Percentiles rank a stretch among this genome's conserved stretches.
phyloP scores from a whole-genome alignment of 1,284 basidiomycete genomes.

The Trichosporon sp. region DNA sequence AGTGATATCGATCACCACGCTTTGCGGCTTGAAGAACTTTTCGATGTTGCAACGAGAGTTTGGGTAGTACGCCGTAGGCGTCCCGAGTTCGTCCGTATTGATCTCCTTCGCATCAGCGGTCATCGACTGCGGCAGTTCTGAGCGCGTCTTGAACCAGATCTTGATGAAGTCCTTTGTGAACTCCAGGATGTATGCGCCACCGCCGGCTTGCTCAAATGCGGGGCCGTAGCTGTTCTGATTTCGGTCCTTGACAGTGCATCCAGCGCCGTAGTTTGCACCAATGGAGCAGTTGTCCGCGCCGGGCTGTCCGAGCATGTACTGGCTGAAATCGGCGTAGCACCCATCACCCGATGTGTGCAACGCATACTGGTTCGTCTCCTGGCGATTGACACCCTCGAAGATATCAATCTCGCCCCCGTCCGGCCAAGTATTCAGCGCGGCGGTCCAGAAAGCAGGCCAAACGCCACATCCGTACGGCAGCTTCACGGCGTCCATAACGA shows the following conservation, averaged over 20 bases:
- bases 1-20: slow-evolving; percentile 69
- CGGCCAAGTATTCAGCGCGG: slow-evolving; percentile 37
- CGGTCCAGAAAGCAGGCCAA: slow-evolving; percentile 35
- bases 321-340: slow-evolving; percentile 12
- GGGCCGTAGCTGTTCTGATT: slow-evolving; percentile 58
- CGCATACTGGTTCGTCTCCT: slow-evolving; percentile 40
- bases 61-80: slow-evolving; percentile 64
- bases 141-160: slow-evolving; percentile 69
- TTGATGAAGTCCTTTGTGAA: slow-evolving; percentile 54
- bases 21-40: slow-evolving; percentile 59
- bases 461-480: slow-evolving; percentile 52
- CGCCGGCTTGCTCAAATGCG: slow-evolving; percentile 59
- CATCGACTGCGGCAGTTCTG: slow-evolving; percentile 56
- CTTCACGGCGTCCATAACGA: slow-evolving; percentile 61
- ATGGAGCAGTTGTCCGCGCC: slow-evolving; percentile 34
- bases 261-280: slow-evolving; percentile 51
- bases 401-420: slow-evolving; percentile 43
- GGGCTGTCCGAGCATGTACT: slow-evolving; percentile 9
- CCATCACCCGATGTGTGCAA: slow-evolving; percentile 28
- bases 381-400: slow-evolving; percentile 36
- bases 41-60: slow-evolving; percentile 57
- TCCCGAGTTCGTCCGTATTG: slow-evolving; percentile 61
- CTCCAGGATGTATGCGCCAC: slow-evolving; percentile 68
- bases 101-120: slow-evolving; percentile 54
- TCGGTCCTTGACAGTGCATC: slow-evolving; percentile 59